These are phyloP conservation scores for Ceratocystis colombiana DNA, from an alignment of 2,329 filamentous ascomycete genomes.

Conservation along the genomic window DNA sequence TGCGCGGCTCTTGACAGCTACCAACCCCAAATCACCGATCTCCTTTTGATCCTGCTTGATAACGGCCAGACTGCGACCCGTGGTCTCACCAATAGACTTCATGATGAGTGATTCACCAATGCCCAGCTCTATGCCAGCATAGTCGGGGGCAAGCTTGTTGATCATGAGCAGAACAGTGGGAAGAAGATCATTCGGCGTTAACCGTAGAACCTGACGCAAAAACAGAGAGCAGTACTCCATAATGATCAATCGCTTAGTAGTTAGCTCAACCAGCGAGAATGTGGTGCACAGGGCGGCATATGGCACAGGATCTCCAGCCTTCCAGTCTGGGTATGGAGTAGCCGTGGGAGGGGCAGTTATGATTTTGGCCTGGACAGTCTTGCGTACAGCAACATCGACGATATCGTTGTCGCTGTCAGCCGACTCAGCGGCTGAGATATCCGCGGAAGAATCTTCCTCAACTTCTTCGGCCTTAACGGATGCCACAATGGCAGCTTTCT, in stretches of 20 bases:
- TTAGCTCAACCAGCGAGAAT: slow-evolving; percentile 90
- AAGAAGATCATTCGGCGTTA: slow-evolving; percentile 79
- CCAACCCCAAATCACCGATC: slow-evolving; percentile 87
- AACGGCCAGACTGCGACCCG: slow-evolving; percentile 72
- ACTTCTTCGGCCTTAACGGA: slow-evolving; percentile 34
- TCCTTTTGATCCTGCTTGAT: slow-evolving; percentile 96
- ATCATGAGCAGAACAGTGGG: slow-evolving; percentile 91
- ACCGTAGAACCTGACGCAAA: slow-evolving; percentile 80
- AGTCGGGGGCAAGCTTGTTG: slow-evolving; percentile 94
- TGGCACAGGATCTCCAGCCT: slow-evolving; percentile 74
- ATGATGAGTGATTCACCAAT: slow-evolving; percentile 97
- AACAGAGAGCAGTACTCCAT: slow-evolving; percentile 82
- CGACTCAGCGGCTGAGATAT: slow-evolving; percentile 28
- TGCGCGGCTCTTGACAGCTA: slow-evolving; percentile 88
- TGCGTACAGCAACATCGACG: slow-evolving; percentile 60
- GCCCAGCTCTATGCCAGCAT: slow-evolving; percentile 91
- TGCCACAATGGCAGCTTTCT: slow-evolving; percentile 39
- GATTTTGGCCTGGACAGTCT: slow-evolving; percentile 70
- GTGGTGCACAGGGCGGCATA: slow-evolving; percentile 92
- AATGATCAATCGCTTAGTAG: slow-evolving; percentile 81
- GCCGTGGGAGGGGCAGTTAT: slow-evolving; percentile 52
- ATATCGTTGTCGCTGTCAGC: slow-evolving; percentile 55
- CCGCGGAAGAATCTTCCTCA: slow-evolving; percentile 38
- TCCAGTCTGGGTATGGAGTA: slow-evolving; percentile 86
- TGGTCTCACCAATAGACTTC: slow-evolving; percentile 94